A percentile compares a stretch with the other conserved stretches of the same genome.
These are phyloP conservation scores for Leucosporidium creatinivorum DNA, from an alignment of 768 basidiomycete species.

Conservation along the genomic window DNA sequence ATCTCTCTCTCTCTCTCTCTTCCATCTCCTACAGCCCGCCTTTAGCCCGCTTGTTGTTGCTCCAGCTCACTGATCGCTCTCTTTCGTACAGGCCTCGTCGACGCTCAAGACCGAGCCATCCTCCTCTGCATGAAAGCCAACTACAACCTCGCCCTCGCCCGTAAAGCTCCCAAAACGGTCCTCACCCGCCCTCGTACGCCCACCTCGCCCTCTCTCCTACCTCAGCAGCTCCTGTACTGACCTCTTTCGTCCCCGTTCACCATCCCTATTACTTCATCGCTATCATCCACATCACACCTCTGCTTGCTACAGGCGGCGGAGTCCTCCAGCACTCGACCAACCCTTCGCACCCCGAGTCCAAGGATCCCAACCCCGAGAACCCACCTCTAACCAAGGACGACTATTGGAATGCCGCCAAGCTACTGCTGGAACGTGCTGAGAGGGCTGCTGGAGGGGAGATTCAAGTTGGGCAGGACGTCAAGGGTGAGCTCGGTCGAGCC, in stretches of 20 bases:
- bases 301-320: background rate
- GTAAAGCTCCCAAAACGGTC: constrained; percentile 73
- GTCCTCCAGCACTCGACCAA: constrained; percentile 4
- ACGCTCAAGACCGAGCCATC: no score
- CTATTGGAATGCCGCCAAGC: constrained; percentile 54
- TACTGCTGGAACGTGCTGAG: constrained; percentile 49
- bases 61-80: constrained; percentile 43
- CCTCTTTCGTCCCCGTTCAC: constrained; percentile 32
- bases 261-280: constrained; percentile 30
- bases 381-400: constrained; percentile 38
- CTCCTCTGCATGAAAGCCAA: constrained; percentile 78
- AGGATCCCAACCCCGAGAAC: background rate
- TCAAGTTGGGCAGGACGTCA: constrained; percentile 36
- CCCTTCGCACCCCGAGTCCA: constrained; percentile 19
- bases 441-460: constrained; percentile 27
- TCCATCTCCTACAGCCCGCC: background rate
- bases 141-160: constrained; percentile 69
- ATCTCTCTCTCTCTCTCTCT: no score
- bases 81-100: constrained; percentile 43
- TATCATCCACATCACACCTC: constrained; percentile 36
- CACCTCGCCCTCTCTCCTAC: background rate
- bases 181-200: constrained; percentile 46
- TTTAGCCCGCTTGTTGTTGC: background rate
- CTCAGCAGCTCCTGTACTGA: constrained; percentile 1
- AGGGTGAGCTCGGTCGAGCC: constrained; percentile 10